Base-by-base conservation (phyloP, 225 moss, liverwort and hornwort genomes). In the Pleurozium schreberi region DNA sequence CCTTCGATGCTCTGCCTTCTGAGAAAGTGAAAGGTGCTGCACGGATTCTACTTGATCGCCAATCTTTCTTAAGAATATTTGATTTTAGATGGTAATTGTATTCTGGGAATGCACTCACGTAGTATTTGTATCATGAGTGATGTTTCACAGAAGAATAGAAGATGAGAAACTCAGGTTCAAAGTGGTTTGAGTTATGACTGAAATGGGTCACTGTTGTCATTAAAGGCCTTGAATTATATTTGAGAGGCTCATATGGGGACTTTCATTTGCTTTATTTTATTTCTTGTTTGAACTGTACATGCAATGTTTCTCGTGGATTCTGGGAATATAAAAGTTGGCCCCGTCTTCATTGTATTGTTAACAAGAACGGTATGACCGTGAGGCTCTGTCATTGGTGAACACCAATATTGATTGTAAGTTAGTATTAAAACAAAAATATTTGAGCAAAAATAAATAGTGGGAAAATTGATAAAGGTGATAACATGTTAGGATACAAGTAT, bases 1-100 rank as follows among this genome's bases (percentile, higher is more conserved):
- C 98, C 43, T 96, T 99, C 81, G 88, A 96, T 90, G 92, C 96
- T 43, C 97, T 99, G 83, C 98, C 97, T 58, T 93, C 95, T 21
- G 92, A 92, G 76, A 97, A 93, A 92, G 92, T 97, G 49, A 93
- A 92, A 95, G 98, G 98, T 98, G 68, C 53, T 84, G 45, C 65
- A 33, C 61, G 63, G 34, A 75, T 67, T 87, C 78, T 52, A 12
- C 12, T 77, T 86, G 61, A 76, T 52, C 52, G 31, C 63, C 76
- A n/a, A 27, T 75, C 62, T 74, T 49, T 36, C 49, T 86, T 45
- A n/a, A 28, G 47, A 84, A 42, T 42, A 7, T 70, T 34, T 40
- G 59, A 40, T 30, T 40, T 38, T 80, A 80, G 30, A 80, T 80
- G 31, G 60, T 10, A 6, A 12, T 61, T 61, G 60, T 43, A 36